Base-by-base conservation (phyloP, 768 basidiomycete genomes). In the Psilocybe cyanescens region DNA sequence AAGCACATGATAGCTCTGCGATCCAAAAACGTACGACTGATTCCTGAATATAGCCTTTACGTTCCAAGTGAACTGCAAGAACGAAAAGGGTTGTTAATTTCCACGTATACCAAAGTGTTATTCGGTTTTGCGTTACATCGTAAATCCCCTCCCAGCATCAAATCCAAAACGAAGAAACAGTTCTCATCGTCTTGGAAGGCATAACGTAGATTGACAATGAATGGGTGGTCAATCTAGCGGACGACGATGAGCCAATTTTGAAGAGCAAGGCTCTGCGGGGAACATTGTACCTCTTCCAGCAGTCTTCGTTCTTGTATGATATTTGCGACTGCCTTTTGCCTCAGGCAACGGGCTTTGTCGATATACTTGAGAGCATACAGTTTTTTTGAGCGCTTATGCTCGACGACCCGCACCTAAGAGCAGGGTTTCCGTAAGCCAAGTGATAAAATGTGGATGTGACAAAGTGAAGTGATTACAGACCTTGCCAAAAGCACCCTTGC, bases 401-500 rank as follows among this genome's bases (percentile, higher is more conserved):
- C 95, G 63, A 99, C 94, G 49, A 98, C 95, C 71, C 96, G 88
- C 73, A 99, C 96, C 95, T 97, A 53, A 55, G 24, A 24, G 24
- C 24, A 24, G 55, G 33, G 33, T 35, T 35, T 35, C 33, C 33
- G 33, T 35, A 35, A 35, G 33, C 33, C 33, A 35, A 35, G 33
- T 35, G 33, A 35, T 35, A 35, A 2, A 24, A 24, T 24, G 24
- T 24, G 24, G 24, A 24, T 24, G 24, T 24, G 24, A 24, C 24
- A 24, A 8, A 8, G 64, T 44, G 30, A 63, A 54, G 61, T 35
- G 33, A 35, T 55, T 16, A 73, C 82, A 37, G 55, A 95, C 96
- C 88, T 98, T 99, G 74, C 97, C 97, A 80, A 99, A 99, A 28
- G 97, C 95, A 48, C 97, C 97, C 75, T 95, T 97, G 46, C 97